Evolutionary conservation across 768 basidiomycete genomes (phyloP), one percentile per base, ranked within the genome.

Genomic region (Trametes elegans): DNA sequence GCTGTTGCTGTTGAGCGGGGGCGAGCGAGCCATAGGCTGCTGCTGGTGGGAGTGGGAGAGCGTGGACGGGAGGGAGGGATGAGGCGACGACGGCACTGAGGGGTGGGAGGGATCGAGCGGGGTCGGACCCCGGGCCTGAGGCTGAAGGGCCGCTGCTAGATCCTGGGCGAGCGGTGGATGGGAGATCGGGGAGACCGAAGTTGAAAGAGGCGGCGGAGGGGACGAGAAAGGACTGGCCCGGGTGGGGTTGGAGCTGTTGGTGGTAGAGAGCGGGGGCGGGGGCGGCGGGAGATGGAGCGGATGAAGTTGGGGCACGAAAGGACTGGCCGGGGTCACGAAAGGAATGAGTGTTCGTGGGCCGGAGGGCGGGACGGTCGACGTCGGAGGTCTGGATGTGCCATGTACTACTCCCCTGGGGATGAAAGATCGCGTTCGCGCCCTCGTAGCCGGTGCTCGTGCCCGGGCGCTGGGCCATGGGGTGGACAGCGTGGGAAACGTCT

Each of bases 241-340:
- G 56, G 63, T 68, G 62, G 53, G 62, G 66, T 55, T 59, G 61
- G 66, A 57, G 60, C 54, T 64, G 69, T 60, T 63, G 69, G 42
- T 64, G 62, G 61, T 61, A 59, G 58, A 67, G 58, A 55, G 58
- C 19, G 48, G 55, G 55, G 56, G 65, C 39, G 57, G 61, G 26
- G 72, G 73, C 66, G 75, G 77, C 52, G 69, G 77, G 28, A 11
- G 11, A 62, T 64, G 73, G 23, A 65, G 73, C 59, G 53, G 76
- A 68, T 68, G 74, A 57, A 62, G 77, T 67, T 70, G 79, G 77
- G 79, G 71, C 77, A 84, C 83, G 86, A 86, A 87, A 87, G 85
- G 86, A 87, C 83, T 87, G 85, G 81, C 78, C 74, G 80, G 83
- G 75, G 77, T 82, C 82, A 80, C 82, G 85, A 85, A 86, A 86